Percentiles rank a stretch among this genome's conserved stretches.
These are phyloP conservation scores for Annulohypoxylon moriforme DNA, from an alignment of 495 filamentous ascomycete species.

Conservation along the genomic window DNA sequence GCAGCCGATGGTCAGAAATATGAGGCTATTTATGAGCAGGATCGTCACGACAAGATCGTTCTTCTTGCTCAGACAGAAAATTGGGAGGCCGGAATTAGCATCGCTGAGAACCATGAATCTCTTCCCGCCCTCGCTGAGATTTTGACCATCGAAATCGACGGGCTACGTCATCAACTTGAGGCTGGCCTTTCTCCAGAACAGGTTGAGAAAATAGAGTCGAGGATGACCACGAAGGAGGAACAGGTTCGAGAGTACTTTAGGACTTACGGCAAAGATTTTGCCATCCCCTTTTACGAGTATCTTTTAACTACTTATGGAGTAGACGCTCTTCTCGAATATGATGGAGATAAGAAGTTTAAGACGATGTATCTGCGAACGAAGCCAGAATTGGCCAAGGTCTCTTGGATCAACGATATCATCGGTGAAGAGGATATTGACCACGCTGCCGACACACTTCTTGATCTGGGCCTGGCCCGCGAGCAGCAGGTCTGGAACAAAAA, in stretches of 20 bases:
- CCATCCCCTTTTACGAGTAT: conserved; percentile 80
- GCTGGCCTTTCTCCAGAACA: conserved; percentile 37
- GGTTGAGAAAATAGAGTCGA: conserved; percentile 43
- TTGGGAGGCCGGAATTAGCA: conserved; percentile 71
- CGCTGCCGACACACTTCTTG: conserved; percentile 74
- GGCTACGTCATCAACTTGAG: conserved; percentile 43
- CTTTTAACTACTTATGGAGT: conserved; percentile 74
- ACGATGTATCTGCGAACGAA: conserved; percentile 80
- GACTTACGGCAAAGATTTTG: conserved; percentile 79
- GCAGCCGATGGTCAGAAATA: conserved; percentile 52
- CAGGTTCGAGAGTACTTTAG: conserved; percentile 71
- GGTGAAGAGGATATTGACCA: conserved; percentile 75
- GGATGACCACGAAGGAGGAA: conserved; percentile 51
- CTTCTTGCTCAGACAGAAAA: conserved; percentile 74
- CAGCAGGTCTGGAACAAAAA: conserved; percentile 88
- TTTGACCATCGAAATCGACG: conserved; percentile 55
- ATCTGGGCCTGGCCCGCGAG: conserved; percentile 73
- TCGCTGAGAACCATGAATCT: conserved; percentile 80
- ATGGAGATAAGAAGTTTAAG: conserved; percentile 70
- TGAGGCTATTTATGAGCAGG: conserved; percentile 50
- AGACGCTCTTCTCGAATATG: conserved; percentile 73
- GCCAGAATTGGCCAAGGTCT: conserved; percentile 75
- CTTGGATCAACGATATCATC: conserved; percentile 93
- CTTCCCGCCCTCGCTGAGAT: conserved; percentile 76
- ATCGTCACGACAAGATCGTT: conserved; percentile 56